Base-by-base conservation (phyloP, 805 yeast genomes). In the Kuraishia borneana region DNA sequence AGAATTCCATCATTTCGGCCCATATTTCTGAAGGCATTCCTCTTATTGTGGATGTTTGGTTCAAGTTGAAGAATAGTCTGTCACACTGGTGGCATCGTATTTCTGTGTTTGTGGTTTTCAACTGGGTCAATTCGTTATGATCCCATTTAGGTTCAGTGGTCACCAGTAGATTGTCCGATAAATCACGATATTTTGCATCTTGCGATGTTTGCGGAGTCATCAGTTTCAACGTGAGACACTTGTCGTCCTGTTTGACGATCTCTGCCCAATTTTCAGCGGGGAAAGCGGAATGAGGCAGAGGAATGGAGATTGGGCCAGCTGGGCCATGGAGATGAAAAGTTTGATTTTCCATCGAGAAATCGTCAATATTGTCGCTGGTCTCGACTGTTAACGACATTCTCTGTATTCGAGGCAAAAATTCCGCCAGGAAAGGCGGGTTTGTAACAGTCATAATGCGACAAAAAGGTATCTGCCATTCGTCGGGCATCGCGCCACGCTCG, bases 1-100 rank as follows among this genome's bases (percentile, higher is more conserved):
- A 89, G 43, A 81, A 82, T 38, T 89, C 97, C 94, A 89, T 81
- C 69, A 92, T 60, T 51, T 89, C 98, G 10, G 80, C 74, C 98
- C 98, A 89, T 32, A 73, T 62, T 48, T 87, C 96, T 1, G 94
- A 81, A 0, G 98, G 98, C 76, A 89, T 71, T 26, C 83, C 83
- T 35, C 56, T 47, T 30, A 74, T 56, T 10, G 48, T 53, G 3
- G 30, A 17, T 13, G 63, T 48, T 1, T 50, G 32, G 0, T 28
- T n/a, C 67, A 73, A 10, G 20, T 39, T 30, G 56, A 61, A 4
- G 13, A 28, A 18, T 2, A 5, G 12, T 2, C 8, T 5, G 12
- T 22, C 27, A 21, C 38, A 35, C 12, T 31, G n/a, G 8, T 12
- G 27, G 27, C 38, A 35, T 17, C 14, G 13, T 9, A 35, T 18